Evolutionary conservation across 768 basidiomycete species (phyloP).

Genomic region (Epithele typhae): DNA sequence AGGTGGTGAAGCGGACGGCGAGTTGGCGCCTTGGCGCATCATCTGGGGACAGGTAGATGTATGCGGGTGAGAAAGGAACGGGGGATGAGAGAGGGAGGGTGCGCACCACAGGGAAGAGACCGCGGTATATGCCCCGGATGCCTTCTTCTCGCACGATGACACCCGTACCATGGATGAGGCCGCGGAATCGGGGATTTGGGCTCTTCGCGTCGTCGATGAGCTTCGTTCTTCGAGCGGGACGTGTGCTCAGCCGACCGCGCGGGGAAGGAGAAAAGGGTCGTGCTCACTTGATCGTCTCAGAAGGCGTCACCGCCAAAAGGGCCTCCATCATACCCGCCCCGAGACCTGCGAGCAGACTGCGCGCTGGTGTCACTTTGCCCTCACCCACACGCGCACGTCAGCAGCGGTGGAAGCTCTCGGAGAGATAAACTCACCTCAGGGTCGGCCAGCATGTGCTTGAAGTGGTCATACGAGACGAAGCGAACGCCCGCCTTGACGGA

Average conservation of each 20-base stretch:
- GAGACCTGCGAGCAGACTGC: conserved; percentile 78
- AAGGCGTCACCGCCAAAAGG: conserved; percentile 91
- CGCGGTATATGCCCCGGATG: conserved; percentile 78
- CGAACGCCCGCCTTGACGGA: conserved; percentile 92
- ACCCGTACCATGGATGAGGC: conserved; percentile 79
- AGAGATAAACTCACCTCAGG: conserved; percentile 53
- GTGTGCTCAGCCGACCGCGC: neutral
- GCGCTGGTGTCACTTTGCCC: conserved; percentile 88
- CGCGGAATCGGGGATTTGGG: conserved; percentile 79
- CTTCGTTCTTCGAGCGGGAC: conserved; percentile 66
- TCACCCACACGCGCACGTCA: conserved; percentile 27
- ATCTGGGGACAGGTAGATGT: conserved; percentile 56
- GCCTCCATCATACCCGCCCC: conserved; percentile 93
- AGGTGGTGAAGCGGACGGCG: conserved; percentile 92
- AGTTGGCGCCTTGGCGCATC: conserved; percentile 76
- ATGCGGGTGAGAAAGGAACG: neutral
- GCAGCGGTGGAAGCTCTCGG: neutral
- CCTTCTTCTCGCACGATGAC: conserved; percentile 86
- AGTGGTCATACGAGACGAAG: conserved; percentile 92
- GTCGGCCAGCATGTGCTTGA: conserved; percentile 82
- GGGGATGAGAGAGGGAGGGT: conserved; percentile 11
- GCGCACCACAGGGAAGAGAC: conserved; percentile 87
- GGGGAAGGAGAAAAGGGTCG: neutral
- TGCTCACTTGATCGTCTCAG: conserved; percentile 92
- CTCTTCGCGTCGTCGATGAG: conserved; percentile 92